phyloP scores from a whole-genome alignment of 2,329 filamentous ascomycete genomes.

The Microdochium trichocladiopsis region DNA sequence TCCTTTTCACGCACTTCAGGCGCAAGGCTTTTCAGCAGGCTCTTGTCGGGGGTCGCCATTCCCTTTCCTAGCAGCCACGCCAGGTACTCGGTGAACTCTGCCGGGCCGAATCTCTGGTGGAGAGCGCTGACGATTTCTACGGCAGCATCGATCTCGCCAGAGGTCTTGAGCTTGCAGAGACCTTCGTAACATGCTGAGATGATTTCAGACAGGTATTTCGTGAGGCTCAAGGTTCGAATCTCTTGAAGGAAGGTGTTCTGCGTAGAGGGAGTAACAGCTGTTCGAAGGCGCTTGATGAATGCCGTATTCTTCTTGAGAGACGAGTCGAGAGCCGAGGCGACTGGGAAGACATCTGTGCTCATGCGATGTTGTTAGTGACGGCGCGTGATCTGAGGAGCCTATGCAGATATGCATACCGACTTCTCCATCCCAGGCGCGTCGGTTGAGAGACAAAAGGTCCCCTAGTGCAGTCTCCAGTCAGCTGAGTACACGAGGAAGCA shows the following conservation, averaged over 20 bases:
- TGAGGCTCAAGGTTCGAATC: conserved; percentile 81
- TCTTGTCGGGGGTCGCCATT: conserved; percentile 84
- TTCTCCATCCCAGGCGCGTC: conserved; percentile 82
- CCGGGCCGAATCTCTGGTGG: conserved; percentile 87
- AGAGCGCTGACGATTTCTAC: conserved; percentile 93
- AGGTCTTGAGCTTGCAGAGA: conserved; percentile 82
- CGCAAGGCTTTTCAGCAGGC: conserved; percentile 67
- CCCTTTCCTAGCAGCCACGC: conserved; percentile 91
- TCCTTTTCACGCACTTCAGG: conserved; percentile 86
- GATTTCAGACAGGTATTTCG: conserved; percentile 96
- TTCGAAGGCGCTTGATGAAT: conserved; percentile 93
- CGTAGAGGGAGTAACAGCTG: conserved; percentile 73
- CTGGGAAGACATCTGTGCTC: conserved; percentile 63
- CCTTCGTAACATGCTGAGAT: conserved; percentile 95
- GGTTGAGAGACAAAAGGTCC: conserved; percentile 84
- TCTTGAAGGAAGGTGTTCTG: conserved; percentile 82
- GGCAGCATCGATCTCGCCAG: conserved; percentile 84
- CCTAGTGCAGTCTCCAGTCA: conserved; percentile 42
- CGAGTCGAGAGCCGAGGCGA: conserved; percentile 79
- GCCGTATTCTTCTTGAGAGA: conserved; percentile 97
- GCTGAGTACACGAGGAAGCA: conserved; percentile 12
- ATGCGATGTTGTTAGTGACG: conserved; percentile 7
- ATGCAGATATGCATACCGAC: conserved; percentile 48
- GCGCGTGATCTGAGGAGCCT: neutral
- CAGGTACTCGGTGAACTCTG: conserved; percentile 84